These are phyloP conservation scores for Leucogyrophana mollusca DNA, from an alignment of 768 basidiomycete genomes.

Conservation along the genomic window DNA sequence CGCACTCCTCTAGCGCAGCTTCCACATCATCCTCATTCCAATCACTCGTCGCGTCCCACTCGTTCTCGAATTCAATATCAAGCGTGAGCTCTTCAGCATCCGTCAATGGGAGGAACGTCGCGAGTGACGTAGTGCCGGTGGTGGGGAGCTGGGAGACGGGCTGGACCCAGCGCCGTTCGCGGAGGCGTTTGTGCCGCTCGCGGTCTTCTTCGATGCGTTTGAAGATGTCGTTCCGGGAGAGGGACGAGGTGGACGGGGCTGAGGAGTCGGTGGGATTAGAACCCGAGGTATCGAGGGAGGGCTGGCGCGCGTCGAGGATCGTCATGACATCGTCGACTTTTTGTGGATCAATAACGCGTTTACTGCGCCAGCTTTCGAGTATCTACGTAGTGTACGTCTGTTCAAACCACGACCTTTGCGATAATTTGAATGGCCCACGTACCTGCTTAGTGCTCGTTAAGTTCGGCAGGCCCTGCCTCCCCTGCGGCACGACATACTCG, in stretches of 20 bases:
- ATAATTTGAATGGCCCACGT: constrained; percentile 19
- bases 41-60: constrained; percentile 87
- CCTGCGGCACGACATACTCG: constrained; percentile 83
- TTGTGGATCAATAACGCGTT: constrained; percentile 79
- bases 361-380: constrained; percentile 86
- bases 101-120: constrained; percentile 60
- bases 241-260: constrained; percentile 8
- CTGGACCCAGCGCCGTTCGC: constrained; percentile 86
- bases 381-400: too few species aligned
- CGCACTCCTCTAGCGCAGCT: constrained; percentile 65
- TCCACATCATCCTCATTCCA: constrained; percentile 91
- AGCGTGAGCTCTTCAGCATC: constrained; percentile 60
- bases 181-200: constrained; percentile 82
- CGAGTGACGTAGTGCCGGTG: constrained; percentile 42
- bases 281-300: constrained; percentile 13
- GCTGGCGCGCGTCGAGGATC: constrained; percentile 49
- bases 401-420: too few species aligned
- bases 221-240: constrained; percentile 61
- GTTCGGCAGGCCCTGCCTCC: constrained; percentile 86
- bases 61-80: constrained; percentile 87
- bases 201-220: constrained; percentile 92
- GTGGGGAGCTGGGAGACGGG: constrained; percentile 56
- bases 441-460: constrained; percentile 87
- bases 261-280: constrained; percentile 6
- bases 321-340: constrained; percentile 70